These are phyloP conservation scores for Globisporangium mamillatum DNA, from an alignment of 352 stramenopile species.

Conservation along the genomic window DNA sequence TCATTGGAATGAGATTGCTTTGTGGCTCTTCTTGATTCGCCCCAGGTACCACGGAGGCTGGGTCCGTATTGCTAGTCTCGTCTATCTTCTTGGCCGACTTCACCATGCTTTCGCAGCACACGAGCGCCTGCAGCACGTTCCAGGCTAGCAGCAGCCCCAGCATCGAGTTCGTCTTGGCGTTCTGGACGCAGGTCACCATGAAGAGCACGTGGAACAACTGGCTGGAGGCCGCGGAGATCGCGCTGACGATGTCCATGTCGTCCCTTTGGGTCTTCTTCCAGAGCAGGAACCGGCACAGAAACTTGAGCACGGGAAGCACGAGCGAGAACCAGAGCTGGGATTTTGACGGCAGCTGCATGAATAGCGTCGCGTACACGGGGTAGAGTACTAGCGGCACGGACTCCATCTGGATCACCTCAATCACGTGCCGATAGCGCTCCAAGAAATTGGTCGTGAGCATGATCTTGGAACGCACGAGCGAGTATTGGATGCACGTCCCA, in stretches of 20 bases:
- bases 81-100: background rate
- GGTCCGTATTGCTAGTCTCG: background rate
- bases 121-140: background rate
- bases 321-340: background rate
- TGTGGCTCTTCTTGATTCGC: no score
- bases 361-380: background rate
- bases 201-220: slow-evolving; percentile 2
- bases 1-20: background rate
- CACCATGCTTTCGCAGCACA: background rate
- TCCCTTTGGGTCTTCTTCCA: slow-evolving; percentile 1
- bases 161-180: background rate
- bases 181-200: slow-evolving; percentile 1
- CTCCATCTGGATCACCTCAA: slow-evolving; percentile 1
- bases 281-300: background rate
- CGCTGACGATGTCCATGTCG: background rate
- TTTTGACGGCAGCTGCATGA: background rate
- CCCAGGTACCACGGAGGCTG: no score
- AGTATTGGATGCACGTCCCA: background rate
- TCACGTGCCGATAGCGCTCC: background rate
- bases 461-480: background rate
- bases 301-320: slow-evolving; percentile 2
- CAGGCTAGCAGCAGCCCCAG: background rate
- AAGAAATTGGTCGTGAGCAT: background rate
- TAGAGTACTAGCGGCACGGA: background rate
- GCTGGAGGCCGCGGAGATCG: background rate